Conservation (phyloP, 768 basidiomycete species). For the Suillus spraguei region DNA sequence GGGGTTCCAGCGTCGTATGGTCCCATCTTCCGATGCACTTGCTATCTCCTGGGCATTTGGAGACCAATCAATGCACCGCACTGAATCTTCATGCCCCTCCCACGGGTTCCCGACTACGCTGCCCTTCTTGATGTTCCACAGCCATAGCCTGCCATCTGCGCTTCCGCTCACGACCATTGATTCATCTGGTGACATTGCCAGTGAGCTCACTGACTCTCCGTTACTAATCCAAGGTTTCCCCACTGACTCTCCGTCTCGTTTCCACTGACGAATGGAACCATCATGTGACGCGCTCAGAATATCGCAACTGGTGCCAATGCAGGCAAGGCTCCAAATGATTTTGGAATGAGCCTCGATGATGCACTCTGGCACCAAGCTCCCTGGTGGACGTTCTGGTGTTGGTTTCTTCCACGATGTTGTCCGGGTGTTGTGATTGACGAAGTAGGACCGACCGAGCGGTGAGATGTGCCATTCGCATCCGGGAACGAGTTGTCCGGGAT, state of each 20-base stretch:
- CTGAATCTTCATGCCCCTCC: not conserved
- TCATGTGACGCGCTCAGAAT: too few relatives aligned
- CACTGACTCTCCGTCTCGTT: not conserved
- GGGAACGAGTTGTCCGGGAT: too few relatives aligned
- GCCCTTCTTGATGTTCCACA: not conserved
- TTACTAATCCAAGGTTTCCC: not conserved
- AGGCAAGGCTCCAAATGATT: too few relatives aligned
- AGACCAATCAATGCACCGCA: conserved; percentile 16
- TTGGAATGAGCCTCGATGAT: too few relatives aligned
- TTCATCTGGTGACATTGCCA: not conserved
- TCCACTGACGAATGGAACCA: not conserved
- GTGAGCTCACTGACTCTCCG: not conserved
- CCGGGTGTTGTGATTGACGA: not conserved
- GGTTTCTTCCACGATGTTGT: not conserved
- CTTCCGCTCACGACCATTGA: not conserved
- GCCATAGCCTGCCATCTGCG: not conserved
- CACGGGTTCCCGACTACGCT: not conserved
- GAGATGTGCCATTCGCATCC: too few relatives aligned
- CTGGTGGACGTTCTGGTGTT: not conserved
- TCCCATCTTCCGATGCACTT: conserved; percentile 13
- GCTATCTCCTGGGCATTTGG: conserved; percentile 16
- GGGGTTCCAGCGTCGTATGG: too few relatives aligned
- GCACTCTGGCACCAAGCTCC: not conserved
- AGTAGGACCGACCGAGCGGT: too few relatives aligned
- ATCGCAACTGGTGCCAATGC: too few relatives aligned